Conservation (phyloP, 2,329 filamentous ascomycete genomes). For the Blastomyces gilchristii region DNA sequence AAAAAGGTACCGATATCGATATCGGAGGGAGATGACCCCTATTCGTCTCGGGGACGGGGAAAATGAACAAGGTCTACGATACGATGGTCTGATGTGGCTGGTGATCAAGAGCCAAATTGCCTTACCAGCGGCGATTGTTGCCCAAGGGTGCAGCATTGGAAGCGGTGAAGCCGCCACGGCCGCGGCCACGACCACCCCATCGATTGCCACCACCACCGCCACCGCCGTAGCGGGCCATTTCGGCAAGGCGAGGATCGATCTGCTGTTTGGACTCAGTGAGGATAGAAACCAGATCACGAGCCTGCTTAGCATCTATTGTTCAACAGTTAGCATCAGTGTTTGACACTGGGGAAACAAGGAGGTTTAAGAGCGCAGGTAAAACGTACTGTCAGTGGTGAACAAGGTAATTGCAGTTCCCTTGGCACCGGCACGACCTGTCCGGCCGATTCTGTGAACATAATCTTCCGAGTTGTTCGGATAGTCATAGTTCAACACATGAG, state of each 20-base stretch:
- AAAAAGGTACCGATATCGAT: background rate
- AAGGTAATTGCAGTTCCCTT: constrained; percentile 95
- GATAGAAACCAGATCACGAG: constrained; percentile 88
- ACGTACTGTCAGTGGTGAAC: constrained; percentile 98
- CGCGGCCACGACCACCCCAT: constrained; percentile 55
- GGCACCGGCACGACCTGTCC: constrained; percentile 65
- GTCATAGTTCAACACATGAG: constrained; percentile 99
- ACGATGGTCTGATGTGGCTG: background rate
- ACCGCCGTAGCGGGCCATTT: constrained; percentile 90
- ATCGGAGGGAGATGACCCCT: background rate
- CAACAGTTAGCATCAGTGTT: constrained; percentile 11
- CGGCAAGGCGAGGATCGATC: constrained; percentile 86
- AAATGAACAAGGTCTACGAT: constrained; percentile 1
- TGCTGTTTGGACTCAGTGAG: constrained; percentile 96
- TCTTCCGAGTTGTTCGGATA: constrained; percentile 87
- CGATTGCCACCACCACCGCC: constrained; percentile 64
- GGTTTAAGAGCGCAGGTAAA: background rate
- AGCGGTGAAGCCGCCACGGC: constrained; percentile 53
- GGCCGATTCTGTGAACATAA: constrained; percentile 59
- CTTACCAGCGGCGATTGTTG: constrained; percentile 48
- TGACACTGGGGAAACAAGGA: constrained; percentile 4
- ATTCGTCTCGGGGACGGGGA: background rate
- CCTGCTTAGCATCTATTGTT: constrained; percentile 70
- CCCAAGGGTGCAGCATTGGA: constrained; percentile 51
- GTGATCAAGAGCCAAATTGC: constrained; percentile 1